Conservation (phyloP, 2,329 filamentous ascomycete genomes). For the Fusarium abutilonis region DNA sequence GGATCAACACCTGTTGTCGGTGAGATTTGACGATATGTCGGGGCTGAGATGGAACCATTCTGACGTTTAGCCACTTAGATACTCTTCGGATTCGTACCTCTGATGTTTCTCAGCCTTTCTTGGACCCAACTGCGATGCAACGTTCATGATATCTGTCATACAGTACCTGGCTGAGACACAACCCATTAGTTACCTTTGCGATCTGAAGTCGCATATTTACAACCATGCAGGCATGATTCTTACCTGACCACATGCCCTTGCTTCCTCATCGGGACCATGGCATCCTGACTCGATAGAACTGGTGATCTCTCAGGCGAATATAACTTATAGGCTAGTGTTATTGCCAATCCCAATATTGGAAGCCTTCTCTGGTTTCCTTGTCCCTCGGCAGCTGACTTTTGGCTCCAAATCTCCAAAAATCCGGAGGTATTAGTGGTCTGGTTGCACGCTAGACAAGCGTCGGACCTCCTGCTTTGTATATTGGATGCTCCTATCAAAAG, state of each 20-base stretch:
- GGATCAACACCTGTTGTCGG: constrained; percentile 43
- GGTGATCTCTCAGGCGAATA: background rate
- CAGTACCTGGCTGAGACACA: constrained; percentile 4
- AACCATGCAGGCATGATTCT: too few relatives aligned
- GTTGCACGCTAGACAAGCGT: constrained; percentile 17
- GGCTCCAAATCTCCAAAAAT: constrained; percentile 3
- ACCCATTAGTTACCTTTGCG: background rate
- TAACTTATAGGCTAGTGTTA: background rate
- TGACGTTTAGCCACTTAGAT: constrained; percentile 33
- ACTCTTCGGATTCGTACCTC: constrained; percentile 44
- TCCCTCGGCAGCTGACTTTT: background rate
- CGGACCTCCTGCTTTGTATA: background rate
- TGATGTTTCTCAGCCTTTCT: constrained; percentile 49
- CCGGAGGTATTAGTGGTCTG: background rate
- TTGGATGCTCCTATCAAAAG: constrained; percentile 13
- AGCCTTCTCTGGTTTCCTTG: background rate
- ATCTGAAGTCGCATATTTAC: constrained; percentile 1
- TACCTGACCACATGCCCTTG: too few relatives aligned
- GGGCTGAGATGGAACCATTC: background rate
- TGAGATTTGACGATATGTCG: constrained; percentile 21
- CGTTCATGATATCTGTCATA: constrained; percentile 15
- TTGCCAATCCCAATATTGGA: constrained; percentile 1
- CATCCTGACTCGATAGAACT: background rate
- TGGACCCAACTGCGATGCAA: constrained; percentile 46
- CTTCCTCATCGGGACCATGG: too few relatives aligned